Evolutionary conservation across 2,329 filamentous ascomycete genomes (phyloP).

Genomic region (Cordyceps tenuipes): DNA sequence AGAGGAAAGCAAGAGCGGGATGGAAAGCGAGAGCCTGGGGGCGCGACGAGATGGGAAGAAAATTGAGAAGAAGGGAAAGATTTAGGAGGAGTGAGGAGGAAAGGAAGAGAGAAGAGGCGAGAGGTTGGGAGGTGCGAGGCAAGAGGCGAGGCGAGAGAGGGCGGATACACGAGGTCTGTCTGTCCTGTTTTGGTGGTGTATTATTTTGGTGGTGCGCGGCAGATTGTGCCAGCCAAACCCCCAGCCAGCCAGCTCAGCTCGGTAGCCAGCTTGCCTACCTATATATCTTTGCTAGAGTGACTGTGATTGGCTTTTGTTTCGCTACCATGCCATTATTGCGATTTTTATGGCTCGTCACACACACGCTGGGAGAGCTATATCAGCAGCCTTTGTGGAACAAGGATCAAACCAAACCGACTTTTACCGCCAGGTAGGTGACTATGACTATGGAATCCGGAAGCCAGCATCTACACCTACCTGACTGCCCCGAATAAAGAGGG

Average conservation of each 20-base stretch:
- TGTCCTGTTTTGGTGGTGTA: too few relatives aligned
- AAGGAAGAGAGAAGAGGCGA: background rate
- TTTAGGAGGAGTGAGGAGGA: background rate
- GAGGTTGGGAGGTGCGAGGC: background rate
- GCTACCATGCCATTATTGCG: too few relatives aligned
- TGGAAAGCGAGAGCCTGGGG: background rate
- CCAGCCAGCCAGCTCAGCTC: background rate
- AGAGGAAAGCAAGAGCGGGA: background rate
- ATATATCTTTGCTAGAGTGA: too few relatives aligned
- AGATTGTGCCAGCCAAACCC: constrained; percentile 1
- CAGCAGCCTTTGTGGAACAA: background rate
- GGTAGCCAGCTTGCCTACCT: too few relatives aligned
- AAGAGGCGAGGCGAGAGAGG: constrained; percentile 7
- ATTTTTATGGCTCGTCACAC: background rate
- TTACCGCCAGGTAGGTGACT: too few relatives aligned
- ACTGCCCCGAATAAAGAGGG: background rate
- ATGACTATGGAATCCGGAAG: background rate
- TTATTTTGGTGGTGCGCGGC: background rate
- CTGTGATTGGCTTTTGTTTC: background rate
- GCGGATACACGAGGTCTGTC: constrained; percentile 8
- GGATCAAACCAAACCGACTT: too few relatives aligned
- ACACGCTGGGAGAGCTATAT: background rate
- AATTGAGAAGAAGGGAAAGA: background rate
- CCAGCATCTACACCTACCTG: background rate
- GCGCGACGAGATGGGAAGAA: background rate